Percentiles rank a stretch among this genome's conserved stretches.
phyloP scores from a whole-genome alignment of 306 rosid species.

The Acmispon strigosus region DNA sequence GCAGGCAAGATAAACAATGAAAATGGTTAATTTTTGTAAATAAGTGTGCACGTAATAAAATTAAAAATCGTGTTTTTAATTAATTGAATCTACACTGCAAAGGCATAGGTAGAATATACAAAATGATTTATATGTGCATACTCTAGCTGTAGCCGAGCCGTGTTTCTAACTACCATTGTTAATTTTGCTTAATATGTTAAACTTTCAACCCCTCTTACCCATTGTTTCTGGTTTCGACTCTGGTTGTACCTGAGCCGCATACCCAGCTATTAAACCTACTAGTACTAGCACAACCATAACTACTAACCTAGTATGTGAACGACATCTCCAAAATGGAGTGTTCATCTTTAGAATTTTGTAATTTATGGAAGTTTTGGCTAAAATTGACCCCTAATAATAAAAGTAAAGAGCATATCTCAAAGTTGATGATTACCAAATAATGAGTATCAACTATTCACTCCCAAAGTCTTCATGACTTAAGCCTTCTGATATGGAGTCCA shows the following conservation, averaged over 20 bases:
- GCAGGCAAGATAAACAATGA: constrained; percentile 20
- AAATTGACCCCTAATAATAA: constrained; percentile 4
- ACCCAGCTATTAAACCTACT: not conserved
- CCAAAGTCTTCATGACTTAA: constrained; percentile 85
- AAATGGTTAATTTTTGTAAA: not conserved
- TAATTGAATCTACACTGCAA: not conserved
- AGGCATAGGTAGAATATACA: not conserved
- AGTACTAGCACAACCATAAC: not conserved
- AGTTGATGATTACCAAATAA: not conserved
- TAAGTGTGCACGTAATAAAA: not conserved
- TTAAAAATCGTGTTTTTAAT: not conserved
- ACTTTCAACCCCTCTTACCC: too few species aligned
- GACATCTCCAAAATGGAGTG: not conserved
- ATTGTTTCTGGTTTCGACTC: too few species aligned
- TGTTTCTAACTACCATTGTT: too few species aligned
- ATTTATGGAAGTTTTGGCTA: not conserved
- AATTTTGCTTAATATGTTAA: too few species aligned
- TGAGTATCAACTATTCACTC: constrained; percentile 55
- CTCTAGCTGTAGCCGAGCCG: not conserved
- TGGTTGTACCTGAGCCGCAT: too few species aligned
- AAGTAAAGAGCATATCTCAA: constrained; percentile 18
- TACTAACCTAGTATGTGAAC: not conserved
- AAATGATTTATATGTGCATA: too few species aligned
- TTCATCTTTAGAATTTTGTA: not conserved
- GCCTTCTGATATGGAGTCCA: constrained; percentile 81